Conservation (phyloP, 2,329 filamentous ascomycete genomes). For the Trichoderma sp. region DNA sequence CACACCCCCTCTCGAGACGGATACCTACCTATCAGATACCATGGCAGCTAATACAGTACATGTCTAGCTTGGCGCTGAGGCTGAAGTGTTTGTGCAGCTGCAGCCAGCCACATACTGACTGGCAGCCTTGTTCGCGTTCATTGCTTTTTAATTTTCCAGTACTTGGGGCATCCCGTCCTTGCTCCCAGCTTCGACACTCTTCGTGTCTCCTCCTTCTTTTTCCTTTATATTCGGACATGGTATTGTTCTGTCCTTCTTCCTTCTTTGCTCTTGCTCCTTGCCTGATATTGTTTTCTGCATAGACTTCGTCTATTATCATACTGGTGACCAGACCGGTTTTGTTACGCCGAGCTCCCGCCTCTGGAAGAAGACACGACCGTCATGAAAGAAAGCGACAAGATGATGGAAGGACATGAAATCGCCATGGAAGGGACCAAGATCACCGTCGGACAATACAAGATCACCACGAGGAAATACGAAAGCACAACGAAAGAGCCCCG, state of each 20-base stretch:
- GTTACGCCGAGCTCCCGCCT: background rate
- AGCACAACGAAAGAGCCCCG: background rate
- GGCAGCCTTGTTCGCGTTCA: background rate
- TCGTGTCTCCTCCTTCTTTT: background rate
- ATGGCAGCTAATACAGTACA: background rate
- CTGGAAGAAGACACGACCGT: background rate
- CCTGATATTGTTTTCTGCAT: background rate
- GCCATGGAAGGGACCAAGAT: background rate
- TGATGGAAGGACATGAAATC: background rate
- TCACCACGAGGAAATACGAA: background rate
- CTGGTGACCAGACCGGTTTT: background rate
- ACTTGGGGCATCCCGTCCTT: background rate
- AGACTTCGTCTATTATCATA: background rate
- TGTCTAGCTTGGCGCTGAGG: slow-evolving; percentile 11
- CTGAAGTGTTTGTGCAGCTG: slow-evolving; percentile 16
- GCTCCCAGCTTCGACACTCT: background rate
- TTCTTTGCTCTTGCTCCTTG: background rate
- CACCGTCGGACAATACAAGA: background rate
- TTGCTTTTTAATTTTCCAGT: background rate
- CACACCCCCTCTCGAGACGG: background rate
- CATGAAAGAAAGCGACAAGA: background rate
- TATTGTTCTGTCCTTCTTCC: background rate
- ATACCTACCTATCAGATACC: background rate
- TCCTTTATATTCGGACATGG: background rate
- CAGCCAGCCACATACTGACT: slow-evolving; percentile 8